phyloP scores from a whole-genome alignment of 2,329 filamentous ascomycete genomes.

The Cercospora berteroae region DNA sequence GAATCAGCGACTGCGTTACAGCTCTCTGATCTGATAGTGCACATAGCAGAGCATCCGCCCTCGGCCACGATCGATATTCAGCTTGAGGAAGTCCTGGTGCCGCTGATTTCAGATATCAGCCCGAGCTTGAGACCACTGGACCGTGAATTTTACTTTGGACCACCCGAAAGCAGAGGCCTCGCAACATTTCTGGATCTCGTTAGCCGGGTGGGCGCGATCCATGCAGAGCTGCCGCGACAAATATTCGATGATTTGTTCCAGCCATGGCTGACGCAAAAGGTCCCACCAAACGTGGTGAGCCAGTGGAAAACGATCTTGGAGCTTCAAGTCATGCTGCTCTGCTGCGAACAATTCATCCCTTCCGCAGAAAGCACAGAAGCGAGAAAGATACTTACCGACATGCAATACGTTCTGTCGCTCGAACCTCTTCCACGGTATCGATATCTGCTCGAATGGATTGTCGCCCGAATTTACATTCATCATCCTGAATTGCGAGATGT shows the following conservation, averaged over 20 bases:
- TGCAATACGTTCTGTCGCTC: constrained; percentile 44
- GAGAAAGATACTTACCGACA: constrained; percentile 37
- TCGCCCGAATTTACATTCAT: constrained; percentile 44
- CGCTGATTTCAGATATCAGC: constrained; percentile 33
- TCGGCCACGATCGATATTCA: constrained; percentile 45
- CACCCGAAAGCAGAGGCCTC: constrained; percentile 44
- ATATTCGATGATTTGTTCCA: constrained; percentile 41
- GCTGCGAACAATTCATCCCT: constrained; percentile 41
- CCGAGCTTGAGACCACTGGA: constrained; percentile 33
- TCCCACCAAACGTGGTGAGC: constrained; percentile 45
- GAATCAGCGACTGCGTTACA: constrained; percentile 36
- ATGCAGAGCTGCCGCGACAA: constrained; percentile 13
- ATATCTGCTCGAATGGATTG: constrained; percentile 50
- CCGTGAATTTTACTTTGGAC: constrained; percentile 47
- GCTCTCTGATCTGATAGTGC: constrained; percentile 42
- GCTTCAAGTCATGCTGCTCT: constrained; percentile 47
- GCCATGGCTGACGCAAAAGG: constrained; percentile 46
- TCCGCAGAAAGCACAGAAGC: constrained; percentile 24
- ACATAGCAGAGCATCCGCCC: constrained; percentile 44
- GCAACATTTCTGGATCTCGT: constrained; percentile 48
- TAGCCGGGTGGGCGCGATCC: constrained; percentile 38
- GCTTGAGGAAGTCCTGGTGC: constrained; percentile 45
- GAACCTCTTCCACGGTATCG: constrained; percentile 50
- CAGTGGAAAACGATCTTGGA: constrained; percentile 52
- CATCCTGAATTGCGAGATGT: constrained; percentile 35